These are phyloP conservation scores for Diaporthe destruens DNA, from an alignment of 2,329 filamentous ascomycete genomes.

Conservation along the genomic window DNA sequence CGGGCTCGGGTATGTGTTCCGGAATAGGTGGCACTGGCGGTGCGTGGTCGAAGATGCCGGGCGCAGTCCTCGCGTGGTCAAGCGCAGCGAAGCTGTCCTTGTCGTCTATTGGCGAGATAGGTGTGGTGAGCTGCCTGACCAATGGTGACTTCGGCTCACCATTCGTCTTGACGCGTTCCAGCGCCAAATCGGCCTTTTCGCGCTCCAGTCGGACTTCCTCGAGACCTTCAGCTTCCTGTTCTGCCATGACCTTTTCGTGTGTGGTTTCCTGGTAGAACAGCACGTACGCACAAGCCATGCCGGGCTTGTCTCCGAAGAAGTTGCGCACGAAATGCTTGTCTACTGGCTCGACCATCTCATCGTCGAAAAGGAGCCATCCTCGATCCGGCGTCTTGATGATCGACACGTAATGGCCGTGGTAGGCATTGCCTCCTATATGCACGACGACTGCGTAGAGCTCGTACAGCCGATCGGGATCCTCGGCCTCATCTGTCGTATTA, in stretches of 20 bases:
- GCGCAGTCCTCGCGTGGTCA: slow-evolving; percentile 76
- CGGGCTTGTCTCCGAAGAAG: slow-evolving; percentile 94
- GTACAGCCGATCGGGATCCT: slow-evolving; percentile 93
- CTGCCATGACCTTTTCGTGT: slow-evolving; percentile 75
- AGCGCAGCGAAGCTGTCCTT: slow-evolving; percentile 69
- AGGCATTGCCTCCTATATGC: slow-evolving; percentile 95
- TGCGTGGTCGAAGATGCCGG: slow-evolving; percentile 51
- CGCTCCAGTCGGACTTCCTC: slow-evolving; percentile 71
- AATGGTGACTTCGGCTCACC: slow-evolving; percentile 58
- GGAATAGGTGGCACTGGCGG: slow-evolving; percentile 45
- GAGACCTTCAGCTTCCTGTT: slow-evolving; percentile 84
- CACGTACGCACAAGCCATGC: slow-evolving; percentile 94
- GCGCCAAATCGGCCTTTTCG: slow-evolving; percentile 67
- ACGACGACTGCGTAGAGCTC: slow-evolving; percentile 98
- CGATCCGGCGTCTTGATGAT: slow-evolving; percentile 98
- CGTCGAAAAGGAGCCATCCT: slow-evolving; percentile 96
- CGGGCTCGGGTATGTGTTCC: slow-evolving; percentile 42
- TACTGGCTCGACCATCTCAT: slow-evolving; percentile 98
- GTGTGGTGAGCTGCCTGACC: slow-evolving; percentile 63
- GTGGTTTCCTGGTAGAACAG: slow-evolving; percentile 96
- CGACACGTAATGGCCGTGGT: slow-evolving; percentile 97
- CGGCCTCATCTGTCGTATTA: slow-evolving; percentile 95
- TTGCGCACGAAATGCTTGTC: slow-evolving; percentile 96
- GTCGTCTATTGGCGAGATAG: slow-evolving; percentile 59
- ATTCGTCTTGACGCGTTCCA: slow-evolving; percentile 48